Base-by-base conservation (phyloP, 768 basidiomycete species). In the Boletus tomentosulus region DNA sequence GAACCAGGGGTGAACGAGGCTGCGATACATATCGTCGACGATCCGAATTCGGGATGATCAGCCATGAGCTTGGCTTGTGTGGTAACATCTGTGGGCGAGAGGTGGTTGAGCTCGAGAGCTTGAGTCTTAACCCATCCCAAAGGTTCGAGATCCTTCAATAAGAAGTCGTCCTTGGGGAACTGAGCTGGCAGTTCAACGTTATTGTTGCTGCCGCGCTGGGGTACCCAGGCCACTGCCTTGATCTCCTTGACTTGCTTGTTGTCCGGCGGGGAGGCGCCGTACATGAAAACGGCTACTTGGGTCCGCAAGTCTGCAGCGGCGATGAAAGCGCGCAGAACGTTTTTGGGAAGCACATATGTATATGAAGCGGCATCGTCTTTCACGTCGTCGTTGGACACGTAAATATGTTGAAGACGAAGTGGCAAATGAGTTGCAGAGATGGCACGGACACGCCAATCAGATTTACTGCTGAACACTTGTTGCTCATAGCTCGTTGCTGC, bases 211-310 rank as follows among this genome's bases (percentile, higher is more conserved):
- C 97, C 96, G 30, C 95, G 84, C 67, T 99, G 97, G 30, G 97
- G 97, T n/a, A 92, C 83, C 87, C 94, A 95, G n/a, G 82, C 94
- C 46, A 99, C 76, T 24, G 93, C 94, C 77, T 96, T 98, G 74
- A 99, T 90, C 74, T 99, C 97, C 74, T 98, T 97, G 57, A 99
- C 97, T 71, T 95, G 94, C 59, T 91, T 89, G 78, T 98, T 98
- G 71, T 98, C 96, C 6, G 91, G 83, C 4, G 96, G 94, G 6
- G 93, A 95, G 19, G 79, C 79, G 58, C 97, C 97, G 66, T 97
- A 99, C 54, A 99, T 67, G 78, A 85, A 98, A 4, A 86, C 96
- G 0, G 93, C 93, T 34, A 98, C 89, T 72, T 98, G 96, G 3
- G 97, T 97, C 35, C 97, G 89, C 33, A 98, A 80, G 73, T 99